Percentiles rank a stretch among this genome's conserved stretches.
Conservation (phyloP, 116 monocot genomes). For the Phalaenopsis hybrid region DNA sequence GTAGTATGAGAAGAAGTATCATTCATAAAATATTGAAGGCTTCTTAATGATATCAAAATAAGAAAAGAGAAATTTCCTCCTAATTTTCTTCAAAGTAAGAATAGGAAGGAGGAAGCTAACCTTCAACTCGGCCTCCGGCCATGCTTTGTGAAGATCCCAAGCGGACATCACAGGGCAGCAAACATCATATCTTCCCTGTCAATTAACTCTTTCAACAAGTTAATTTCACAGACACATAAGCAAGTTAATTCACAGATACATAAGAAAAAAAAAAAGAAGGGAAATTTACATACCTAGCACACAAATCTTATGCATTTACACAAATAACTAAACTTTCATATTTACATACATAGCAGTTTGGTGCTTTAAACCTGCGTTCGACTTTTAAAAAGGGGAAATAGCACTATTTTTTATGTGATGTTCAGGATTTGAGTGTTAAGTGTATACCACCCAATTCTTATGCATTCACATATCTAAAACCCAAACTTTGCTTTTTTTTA, state of each 20-base stretch:
- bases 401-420: too few relatives aligned
- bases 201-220: conserved; percentile 1
- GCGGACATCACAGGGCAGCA: conserved; percentile 99
- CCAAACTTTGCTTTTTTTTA: too few relatives aligned
- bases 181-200: conserved; percentile 92
- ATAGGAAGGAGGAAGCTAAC: conserved; percentile 21
- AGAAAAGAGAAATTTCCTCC: background rate
- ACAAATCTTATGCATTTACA: too few relatives aligned
- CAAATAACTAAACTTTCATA: too few relatives aligned
- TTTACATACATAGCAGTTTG: too few relatives aligned
- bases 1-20: background rate
- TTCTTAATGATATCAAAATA: background rate
- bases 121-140: conserved; percentile 98
- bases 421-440: too few relatives aligned
- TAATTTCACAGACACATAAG: background rate
- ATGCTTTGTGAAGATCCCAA: conserved; percentile 99
- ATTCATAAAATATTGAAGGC: background rate
- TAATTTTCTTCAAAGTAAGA: background rate
- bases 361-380: too few relatives aligned
- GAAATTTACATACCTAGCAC: too few relatives aligned
- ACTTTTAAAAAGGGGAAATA: too few relatives aligned
- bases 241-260: background rate
- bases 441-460: too few relatives aligned
- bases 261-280: too few relatives aligned
- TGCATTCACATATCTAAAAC: too few relatives aligned